Base-by-base conservation (phyloP, 768 basidiomycete species). In the Boletus sp. region DNA sequence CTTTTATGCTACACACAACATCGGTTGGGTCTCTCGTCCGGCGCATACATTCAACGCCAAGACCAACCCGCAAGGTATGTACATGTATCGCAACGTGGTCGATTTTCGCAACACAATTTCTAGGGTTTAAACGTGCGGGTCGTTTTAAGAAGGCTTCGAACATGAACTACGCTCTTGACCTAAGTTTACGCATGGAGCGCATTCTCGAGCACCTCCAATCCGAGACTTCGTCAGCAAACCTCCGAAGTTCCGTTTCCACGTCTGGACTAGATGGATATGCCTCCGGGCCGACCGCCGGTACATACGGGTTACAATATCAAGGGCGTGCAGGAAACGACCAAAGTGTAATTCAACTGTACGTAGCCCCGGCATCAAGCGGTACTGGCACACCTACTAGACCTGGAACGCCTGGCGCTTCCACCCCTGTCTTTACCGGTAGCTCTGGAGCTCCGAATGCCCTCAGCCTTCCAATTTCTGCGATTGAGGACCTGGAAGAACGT, bases 121-220 rank as follows among this genome's bases (percentile, higher is more conserved):
- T 33, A 73, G 70, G 67, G 4, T 71, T 65, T n/a, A 74, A 61
- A 24, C 72, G 76, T 39, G 70, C 87, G 5, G 93, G 94, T 33
- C 81, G 92, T 20, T 96, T 96, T 80, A 96, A 96, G 78, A 96
- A 96, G 73, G 92, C 92, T 1, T 87, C 85, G 15, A 96, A 96
- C 73, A 86, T 95, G 87, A 96, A 95, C 68, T 93, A 88, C 64
- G 91, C 82, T 20, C 75, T 81, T 40, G 76, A 73, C 39, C 60
- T 81, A 2, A 77, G 76, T 5, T 66, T 80, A 30, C 73, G 76
- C 33, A 65, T 67, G 54, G 70, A 71, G 17, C 65, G 71, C 39
- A 59, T 70, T 28, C 67, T 72, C 17, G 71, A 71, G 39, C 58
- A 37, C 9, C 63, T 72, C 36, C 71, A 72, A 47, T 71, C 71